Evolutionary conservation across 2,329 filamentous ascomycete genomes (phyloP).

Genomic region (Pseudomassariella vexata): DNA sequence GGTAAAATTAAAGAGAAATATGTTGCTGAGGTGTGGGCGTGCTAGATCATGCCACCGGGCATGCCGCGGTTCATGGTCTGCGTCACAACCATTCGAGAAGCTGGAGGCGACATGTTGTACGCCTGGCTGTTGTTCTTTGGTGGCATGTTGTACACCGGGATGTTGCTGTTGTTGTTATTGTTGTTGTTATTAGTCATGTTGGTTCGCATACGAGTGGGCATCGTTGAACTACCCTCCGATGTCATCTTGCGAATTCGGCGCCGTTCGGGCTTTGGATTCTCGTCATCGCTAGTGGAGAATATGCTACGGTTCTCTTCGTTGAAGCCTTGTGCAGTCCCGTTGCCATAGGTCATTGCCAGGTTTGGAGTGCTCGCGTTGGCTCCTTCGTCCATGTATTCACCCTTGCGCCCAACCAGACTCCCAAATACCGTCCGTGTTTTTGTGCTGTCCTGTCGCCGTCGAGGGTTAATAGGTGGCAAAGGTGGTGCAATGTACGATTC

Average conservation of each 20-base stretch:
- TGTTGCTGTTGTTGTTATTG: conserved; percentile 11
- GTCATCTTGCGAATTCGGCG: conserved; percentile 37
- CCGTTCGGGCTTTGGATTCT: conserved; percentile 28
- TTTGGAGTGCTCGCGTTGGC: conserved; percentile 24
- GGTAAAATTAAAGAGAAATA: conserved; percentile 5
- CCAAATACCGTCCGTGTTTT: conserved; percentile 34
- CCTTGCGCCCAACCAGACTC: conserved; percentile 26
- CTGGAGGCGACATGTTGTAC: conserved; percentile 24
- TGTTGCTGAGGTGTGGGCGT: background rate
- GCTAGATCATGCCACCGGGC: conserved; percentile 41
- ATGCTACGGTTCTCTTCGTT: conserved; percentile 18
- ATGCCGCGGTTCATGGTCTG: conserved; percentile 19
- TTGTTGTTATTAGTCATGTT: too few relatives aligned
- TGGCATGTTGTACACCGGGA: conserved; percentile 21
- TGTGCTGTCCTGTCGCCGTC: conserved; percentile 35
- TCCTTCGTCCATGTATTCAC: conserved; percentile 22
- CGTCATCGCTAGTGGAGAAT: conserved; percentile 31
- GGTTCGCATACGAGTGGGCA: conserved; percentile 9
- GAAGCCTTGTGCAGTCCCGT: conserved; percentile 5
- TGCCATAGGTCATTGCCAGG: conserved; percentile 18
- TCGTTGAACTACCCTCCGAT: conserved; percentile 27
- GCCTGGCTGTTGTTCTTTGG: conserved; percentile 13
- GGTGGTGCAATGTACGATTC: conserved; percentile 36
- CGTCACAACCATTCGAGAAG: conserved; percentile 27
- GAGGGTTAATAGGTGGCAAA: conserved; percentile 54